Conservation (phyloP, 257 asterid genomes). For the Orobanche coerulescens region DNA sequence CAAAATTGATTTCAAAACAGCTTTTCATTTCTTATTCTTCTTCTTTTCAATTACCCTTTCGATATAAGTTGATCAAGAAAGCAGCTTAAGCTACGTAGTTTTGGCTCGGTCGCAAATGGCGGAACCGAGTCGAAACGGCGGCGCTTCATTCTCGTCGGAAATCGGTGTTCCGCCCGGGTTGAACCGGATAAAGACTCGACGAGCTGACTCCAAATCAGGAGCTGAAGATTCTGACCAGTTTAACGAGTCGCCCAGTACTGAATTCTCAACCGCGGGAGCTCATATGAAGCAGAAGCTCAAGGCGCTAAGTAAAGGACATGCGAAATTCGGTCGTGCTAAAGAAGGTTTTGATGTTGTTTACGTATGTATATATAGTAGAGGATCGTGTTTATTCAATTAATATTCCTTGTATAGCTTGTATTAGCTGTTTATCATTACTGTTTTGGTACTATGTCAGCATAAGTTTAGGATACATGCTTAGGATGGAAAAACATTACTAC, state of each 20-base stretch:
- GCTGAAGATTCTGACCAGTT: slow-evolving; percentile 46
- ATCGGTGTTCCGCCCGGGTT: slow-evolving; percentile 74
- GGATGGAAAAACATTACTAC: neutral
- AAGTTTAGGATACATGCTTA: slow-evolving; percentile 1
- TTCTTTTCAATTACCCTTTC: slow-evolving; percentile 12
- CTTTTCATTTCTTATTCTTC: neutral
- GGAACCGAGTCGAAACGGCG: slow-evolving; percentile 49
- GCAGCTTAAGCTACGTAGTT: slow-evolving; percentile 9
- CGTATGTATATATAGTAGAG: neutral
- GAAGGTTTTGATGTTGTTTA: slow-evolving; percentile 42
- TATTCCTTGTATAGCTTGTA: neutral
- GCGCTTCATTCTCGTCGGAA: slow-evolving; percentile 33
- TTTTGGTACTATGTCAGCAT: neutral
- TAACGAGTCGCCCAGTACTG: slow-evolving; percentile 43
- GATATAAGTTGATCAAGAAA: neutral
- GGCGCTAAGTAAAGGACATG: slow-evolving; percentile 37
- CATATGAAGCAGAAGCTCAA: slow-evolving; percentile 44
- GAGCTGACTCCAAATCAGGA: slow-evolving; percentile 36
- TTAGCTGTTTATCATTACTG: neutral
- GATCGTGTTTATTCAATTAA: slow-evolving; percentile 4
- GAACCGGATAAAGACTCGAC: slow-evolving; percentile 86
- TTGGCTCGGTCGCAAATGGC: slow-evolving; percentile 35
- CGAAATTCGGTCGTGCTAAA: slow-evolving; percentile 42
- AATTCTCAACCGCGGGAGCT: slow-evolving; percentile 33
- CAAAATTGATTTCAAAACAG: slow-evolving; percentile 17